Evolutionary conservation across 352 stramenopile species (phyloP), one percentile per base, ranked within the genome.

Genomic region (Bremia lactucae): DNA sequence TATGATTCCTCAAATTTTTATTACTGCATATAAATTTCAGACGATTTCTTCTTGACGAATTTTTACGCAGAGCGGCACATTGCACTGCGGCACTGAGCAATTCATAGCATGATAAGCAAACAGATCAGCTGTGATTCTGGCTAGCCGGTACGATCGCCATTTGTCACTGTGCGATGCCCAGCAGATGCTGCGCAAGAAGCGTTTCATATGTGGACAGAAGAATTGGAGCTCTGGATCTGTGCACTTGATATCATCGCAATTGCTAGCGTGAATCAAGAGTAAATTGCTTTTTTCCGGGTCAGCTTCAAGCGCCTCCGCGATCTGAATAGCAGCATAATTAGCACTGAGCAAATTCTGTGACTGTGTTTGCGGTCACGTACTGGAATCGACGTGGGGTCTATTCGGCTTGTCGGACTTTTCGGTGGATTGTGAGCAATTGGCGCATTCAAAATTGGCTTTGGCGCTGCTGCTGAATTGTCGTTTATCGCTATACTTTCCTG

Each of bases 161-260:
- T 68, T 61, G 6, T 64, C 55, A 38, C 61, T 82, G 41, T 82
- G 72, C 22, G 72, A 82, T 20, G 65, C 69, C 72, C 72, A 84
- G 54, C 65, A 82, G 21, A 69, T 62, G 31, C 67, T 77, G n/a
- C 70, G 66, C 36, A 85, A 36, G 28, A 82, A 80, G 1, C 68
- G 72, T 59, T 82, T 82, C 68, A 82, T 81, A 37, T 71, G 63
- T 13, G 55, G 41, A 49, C 72, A 85, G 10, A 80, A 59, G 16
- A 62, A 55, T 13, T 50, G 36, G 44, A 75, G 74, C 37, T 61
- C 49, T 0, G 42, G 2, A 39, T 76, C 55, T 4, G 24, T 28
- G 42, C 72, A 84, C 26, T 61, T 59, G 15, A 55, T 9, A 3
- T 59, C 55, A 31, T 80, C 72, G 47, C 72, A 84, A 11, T 61